Conservation (phyloP, 202 grass and related monocot species). For the Hordeum pubiflorum region DNA sequence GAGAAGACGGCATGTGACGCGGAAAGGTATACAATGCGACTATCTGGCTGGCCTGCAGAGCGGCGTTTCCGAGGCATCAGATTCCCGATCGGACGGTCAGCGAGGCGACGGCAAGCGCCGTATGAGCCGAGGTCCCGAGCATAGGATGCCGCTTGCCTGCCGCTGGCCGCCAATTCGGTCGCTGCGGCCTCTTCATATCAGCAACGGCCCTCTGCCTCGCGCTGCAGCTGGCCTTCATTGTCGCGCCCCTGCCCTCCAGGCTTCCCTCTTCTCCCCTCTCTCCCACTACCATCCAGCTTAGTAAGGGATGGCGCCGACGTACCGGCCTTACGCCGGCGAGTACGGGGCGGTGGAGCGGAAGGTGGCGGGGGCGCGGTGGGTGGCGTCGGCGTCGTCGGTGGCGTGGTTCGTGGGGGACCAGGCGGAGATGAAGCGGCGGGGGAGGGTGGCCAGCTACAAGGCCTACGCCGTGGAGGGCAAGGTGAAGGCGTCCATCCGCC, state of each 20-base stretch:
- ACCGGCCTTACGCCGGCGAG: constrained; percentile 32
- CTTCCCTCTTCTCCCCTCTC: neutral
- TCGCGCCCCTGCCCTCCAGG: neutral
- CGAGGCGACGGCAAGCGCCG: neutral
- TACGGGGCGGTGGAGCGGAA: constrained; percentile 3
- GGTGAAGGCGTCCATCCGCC: constrained; percentile 69
- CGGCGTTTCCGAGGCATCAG: neutral
- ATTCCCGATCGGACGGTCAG: neutral
- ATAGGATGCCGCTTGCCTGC: constrained; percentile 18
- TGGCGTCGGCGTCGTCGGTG: constrained; percentile 6
- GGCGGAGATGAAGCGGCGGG: constrained; percentile 74
- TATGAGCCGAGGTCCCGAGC: neutral
- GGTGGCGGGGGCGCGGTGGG: constrained; percentile 16
- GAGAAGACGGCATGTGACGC: neutral
- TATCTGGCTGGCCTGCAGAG: neutral
- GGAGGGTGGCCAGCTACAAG: constrained; percentile 75
- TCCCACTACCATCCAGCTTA: too few relatives aligned
- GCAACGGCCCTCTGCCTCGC: neutral
- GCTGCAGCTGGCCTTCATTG: neutral
- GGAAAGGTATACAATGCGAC: neutral
- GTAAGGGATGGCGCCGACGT: constrained; percentile 28
- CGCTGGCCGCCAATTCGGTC: neutral
- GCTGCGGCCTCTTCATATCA: neutral
- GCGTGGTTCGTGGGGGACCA: constrained; percentile 44
- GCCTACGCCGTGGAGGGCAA: constrained; percentile 76